Conservation (phyloP, 2,329 filamentous ascomycete genomes). For the Colletotrichum simmondsii region DNA sequence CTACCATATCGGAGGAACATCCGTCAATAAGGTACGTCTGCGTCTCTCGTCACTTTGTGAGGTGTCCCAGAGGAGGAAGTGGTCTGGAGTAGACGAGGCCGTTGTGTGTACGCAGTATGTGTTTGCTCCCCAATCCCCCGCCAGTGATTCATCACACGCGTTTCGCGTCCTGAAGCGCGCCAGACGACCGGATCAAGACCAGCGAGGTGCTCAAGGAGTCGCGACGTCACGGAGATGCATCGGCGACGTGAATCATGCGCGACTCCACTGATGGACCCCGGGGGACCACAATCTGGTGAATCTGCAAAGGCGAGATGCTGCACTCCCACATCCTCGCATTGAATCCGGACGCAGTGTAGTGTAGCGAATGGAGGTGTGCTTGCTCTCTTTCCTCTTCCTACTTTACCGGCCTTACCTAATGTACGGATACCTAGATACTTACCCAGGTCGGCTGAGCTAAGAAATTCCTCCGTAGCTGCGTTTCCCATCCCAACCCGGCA, state of each 20-base stretch:
- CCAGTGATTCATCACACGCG: constrained; percentile 22
- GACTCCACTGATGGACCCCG: constrained; percentile 22
- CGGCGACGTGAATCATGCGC: constrained; percentile 30
- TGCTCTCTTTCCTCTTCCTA: background rate
- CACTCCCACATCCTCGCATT: background rate
- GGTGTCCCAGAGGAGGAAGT: background rate
- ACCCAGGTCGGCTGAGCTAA: background rate
- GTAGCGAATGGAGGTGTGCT: too few species aligned
- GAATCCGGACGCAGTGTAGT: too few species aligned
- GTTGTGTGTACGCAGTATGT: background rate
- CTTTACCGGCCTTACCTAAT: background rate
- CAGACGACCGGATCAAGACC: constrained; percentile 18
- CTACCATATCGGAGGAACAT: background rate
- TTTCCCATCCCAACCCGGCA: constrained; percentile 14
- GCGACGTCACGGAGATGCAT: constrained; percentile 28
- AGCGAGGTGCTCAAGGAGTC: constrained; percentile 20
- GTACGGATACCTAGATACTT: background rate
- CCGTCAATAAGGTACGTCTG: background rate
- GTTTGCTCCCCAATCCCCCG: background rate
- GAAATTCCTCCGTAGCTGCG: background rate
- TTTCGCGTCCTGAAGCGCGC: constrained; percentile 29
- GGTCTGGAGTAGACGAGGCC: constrained; percentile 5
- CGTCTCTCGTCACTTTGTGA: background rate
- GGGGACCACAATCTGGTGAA: background rate
- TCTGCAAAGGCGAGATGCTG: constrained; percentile 15